Evolutionary conservation across 2,329 filamentous ascomycete species (phyloP).

Genomic region (Tolypocladium tropicale): DNA sequence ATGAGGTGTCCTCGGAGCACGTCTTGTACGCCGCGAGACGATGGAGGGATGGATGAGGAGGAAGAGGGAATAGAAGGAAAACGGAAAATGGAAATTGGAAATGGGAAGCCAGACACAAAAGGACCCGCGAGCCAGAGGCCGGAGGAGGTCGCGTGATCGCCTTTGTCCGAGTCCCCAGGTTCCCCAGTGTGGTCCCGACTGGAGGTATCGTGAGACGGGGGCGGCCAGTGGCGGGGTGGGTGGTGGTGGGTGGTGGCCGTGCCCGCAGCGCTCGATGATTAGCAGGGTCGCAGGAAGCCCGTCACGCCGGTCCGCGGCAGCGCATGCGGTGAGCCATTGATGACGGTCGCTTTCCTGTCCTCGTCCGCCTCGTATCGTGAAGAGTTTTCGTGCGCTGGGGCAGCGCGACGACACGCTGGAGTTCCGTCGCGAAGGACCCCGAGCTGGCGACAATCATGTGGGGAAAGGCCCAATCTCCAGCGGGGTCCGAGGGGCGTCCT

Average conservation of each 20-base stretch:
- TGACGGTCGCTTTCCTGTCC: neutral
- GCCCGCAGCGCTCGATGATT: neutral
- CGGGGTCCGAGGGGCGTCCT: neutral
- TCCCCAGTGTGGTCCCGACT: neutral
- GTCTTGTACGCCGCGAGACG: too few species aligned
- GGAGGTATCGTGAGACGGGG: slow-evolving; percentile 8
- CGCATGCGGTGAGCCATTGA: neutral
- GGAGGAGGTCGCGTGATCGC: slow-evolving; percentile 10
- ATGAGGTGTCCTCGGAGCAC: too few species aligned
- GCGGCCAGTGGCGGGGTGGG: too few species aligned
- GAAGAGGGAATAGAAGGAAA: neutral
- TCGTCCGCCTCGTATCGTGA: neutral
- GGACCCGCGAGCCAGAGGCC: neutral
- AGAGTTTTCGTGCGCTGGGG: neutral
- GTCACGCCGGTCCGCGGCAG: neutral
- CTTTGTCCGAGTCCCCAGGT: neutral
- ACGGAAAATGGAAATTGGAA: neutral
- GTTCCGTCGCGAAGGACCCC: neutral
- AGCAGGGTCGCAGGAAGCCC: neutral
- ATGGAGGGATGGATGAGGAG: too few species aligned
- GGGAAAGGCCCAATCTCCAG: neutral
- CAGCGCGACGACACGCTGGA: neutral
- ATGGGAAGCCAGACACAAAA: neutral
- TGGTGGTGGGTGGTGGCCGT: neutral
- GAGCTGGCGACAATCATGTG: neutral